These are phyloP conservation scores for Cucumis cinereus DNA, from an alignment of 306 rosid species.

Conservation along the genomic window DNA sequence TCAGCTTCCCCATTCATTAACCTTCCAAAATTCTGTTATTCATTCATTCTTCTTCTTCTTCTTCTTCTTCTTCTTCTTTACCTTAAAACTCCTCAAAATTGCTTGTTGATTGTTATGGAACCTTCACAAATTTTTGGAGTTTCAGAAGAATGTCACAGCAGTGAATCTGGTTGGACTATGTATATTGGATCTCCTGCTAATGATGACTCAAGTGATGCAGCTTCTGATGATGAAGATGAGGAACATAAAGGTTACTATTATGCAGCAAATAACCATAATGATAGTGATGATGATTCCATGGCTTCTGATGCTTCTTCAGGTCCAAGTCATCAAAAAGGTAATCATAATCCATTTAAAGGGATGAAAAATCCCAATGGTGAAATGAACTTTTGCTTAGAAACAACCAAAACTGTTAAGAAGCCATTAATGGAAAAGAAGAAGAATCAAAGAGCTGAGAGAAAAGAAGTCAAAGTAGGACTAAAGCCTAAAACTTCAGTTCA, in stretches of 20 bases:
- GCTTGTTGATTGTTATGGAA: constrained; percentile 34
- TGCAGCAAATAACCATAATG: constrained; percentile 20
- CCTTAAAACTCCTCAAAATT: neutral
- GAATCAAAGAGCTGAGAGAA: constrained; percentile 18
- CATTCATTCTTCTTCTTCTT: neutral
- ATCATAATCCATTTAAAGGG: neutral
- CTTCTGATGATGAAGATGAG: neutral
- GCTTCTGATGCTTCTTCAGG: constrained; percentile 98
- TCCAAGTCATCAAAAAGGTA: constrained; percentile 27
- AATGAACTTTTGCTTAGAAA: constrained; percentile 13
- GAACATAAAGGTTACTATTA: neutral
- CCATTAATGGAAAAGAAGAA: constrained; percentile 9
- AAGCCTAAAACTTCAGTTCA: constrained; percentile 25
- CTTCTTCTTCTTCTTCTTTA: neutral
- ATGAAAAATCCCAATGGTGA: neutral
- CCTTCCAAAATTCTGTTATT: neutral
- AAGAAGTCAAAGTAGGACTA: constrained; percentile 17
- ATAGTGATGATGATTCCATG: constrained; percentile 94
- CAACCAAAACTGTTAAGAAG: constrained; percentile 18
- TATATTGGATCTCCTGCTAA: constrained; percentile 61
- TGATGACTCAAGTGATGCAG: constrained; percentile 23
- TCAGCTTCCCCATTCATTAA: constrained; percentile 16
- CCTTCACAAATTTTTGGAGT: constrained; percentile 37
- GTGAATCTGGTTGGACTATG: constrained; percentile 99
- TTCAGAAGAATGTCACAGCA: constrained; percentile 83